Percentiles rank a stretch among this genome's conserved stretches.
These are phyloP conservation scores for Wickerhamomyces mucosus DNA, from an alignment of 805 yeast species.

Conservation along the genomic window DNA sequence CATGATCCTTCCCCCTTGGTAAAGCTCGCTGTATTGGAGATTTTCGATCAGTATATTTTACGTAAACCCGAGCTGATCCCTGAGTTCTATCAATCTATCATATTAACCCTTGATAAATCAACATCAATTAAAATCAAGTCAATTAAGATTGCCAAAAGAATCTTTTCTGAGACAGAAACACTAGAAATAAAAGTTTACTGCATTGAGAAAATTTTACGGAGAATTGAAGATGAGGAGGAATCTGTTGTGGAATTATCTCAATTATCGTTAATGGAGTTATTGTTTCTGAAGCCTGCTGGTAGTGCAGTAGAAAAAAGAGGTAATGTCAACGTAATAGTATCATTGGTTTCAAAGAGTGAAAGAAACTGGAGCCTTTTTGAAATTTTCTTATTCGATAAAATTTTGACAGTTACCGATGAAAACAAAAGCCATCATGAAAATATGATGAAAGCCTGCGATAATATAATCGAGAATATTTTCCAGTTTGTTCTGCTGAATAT, in stretches of 20 bases:
- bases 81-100: slow-evolving; percentile 33
- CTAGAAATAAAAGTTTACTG: slow-evolving; percentile 30
- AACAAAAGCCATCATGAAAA: slow-evolving; percentile 11
- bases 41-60: slow-evolving; percentile 40
- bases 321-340: slow-evolving; percentile 22
- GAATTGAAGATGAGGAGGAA: slow-evolving; percentile 67
- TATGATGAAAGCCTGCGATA: slow-evolving; percentile 16
- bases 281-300: slow-evolving; percentile 22
- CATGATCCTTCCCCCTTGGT: slow-evolving; percentile 61
- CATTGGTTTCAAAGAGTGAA: slow-evolving; percentile 27
- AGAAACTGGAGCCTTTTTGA: slow-evolving; percentile 37
- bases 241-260: slow-evolving; percentile 34
- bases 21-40: slow-evolving; percentile 65
- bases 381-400: slow-evolving; percentile 34
- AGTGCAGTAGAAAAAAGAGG: background rate
- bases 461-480: slow-evolving; percentile 27
- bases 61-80: slow-evolving; percentile 35
- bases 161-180: slow-evolving; percentile 31
- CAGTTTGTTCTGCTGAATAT: slow-evolving; percentile 27
- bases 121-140: slow-evolving; percentile 56
- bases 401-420: slow-evolving; percentile 24
- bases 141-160: slow-evolving; percentile 36
- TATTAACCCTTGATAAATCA: slow-evolving; percentile 45
- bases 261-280: slow-evolving; percentile 25
- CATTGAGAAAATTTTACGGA: slow-evolving; percentile 40